Evolutionary conservation across 768 basidiomycete species (phyloP).

Genomic region (Boletus bicolor): DNA sequence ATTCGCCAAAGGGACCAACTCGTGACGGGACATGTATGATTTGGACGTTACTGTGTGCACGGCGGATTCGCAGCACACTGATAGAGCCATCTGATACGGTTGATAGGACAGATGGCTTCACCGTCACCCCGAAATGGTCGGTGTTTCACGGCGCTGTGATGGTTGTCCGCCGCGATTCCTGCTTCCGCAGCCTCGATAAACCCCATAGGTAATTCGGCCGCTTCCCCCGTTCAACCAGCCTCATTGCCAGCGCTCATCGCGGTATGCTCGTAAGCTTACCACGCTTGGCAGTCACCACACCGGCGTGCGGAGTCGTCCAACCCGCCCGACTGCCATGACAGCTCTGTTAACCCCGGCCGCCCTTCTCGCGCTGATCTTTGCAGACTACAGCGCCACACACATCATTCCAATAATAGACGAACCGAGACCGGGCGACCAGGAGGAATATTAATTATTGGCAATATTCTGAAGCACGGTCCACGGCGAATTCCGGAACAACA

Average conservation of each 20-base stretch:
- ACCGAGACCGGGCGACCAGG: too few species aligned
- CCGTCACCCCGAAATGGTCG: conserved; percentile 3
- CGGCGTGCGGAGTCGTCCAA: not conserved
- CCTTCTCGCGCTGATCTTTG: conserved; percentile 16
- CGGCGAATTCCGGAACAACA: conserved; percentile 18
- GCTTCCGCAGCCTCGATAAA: not conserved
- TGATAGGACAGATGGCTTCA: conserved; percentile 19
- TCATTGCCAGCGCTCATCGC: conserved; percentile 12
- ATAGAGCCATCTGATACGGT: conserved; percentile 28
- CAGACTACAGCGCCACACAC: conserved; percentile 14
- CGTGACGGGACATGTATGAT: conserved; percentile 3
- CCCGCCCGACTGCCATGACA: conserved; percentile 1
- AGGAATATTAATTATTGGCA: too few species aligned
- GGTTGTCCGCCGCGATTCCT: conserved; percentile 19
- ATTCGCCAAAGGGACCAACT: not conserved
- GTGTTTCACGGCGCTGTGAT: conserved; percentile 23
- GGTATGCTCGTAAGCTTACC: conserved; percentile 11
- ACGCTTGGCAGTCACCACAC: conserved; percentile 2
- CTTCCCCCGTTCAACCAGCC: conserved; percentile 9
- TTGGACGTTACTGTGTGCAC: conserved; percentile 3
- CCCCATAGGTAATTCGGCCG: not conserved
- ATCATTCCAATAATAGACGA: not conserved
- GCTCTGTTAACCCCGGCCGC: conserved; percentile 2
- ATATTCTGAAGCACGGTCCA: not conserved
- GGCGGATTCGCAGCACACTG: conserved; percentile 15